Conservation (phyloP, 1,284 basidiomycete genomes). For the Cutaneotrichosporon cavernicola region DNA sequence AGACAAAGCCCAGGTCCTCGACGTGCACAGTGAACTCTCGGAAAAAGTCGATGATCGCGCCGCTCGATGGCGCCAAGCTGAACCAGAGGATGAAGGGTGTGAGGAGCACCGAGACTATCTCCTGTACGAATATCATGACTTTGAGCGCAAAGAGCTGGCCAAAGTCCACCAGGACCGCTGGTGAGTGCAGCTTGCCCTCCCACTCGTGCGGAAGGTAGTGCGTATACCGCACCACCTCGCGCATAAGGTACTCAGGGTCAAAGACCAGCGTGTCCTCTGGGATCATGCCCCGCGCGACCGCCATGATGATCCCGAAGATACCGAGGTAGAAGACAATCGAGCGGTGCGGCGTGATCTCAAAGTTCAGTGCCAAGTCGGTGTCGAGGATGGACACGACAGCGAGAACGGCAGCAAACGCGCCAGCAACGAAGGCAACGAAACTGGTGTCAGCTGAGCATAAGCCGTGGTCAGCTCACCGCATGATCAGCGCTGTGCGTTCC, state of each 20-base stretch:
- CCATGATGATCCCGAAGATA: conserved; percentile 81
- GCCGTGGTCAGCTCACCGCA: conserved; percentile 64
- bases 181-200: conserved; percentile 84
- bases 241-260: conserved; percentile 88
- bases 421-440: conserved; percentile 92
- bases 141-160: conserved; percentile 87
- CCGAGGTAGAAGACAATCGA: conserved; percentile 91
- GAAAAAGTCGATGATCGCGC: conserved; percentile 91
- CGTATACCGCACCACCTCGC: conserved; percentile 85
- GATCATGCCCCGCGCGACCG: conserved; percentile 89
- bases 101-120: conserved; percentile 83
- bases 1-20: conserved; percentile 93
- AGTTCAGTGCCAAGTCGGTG: conserved; percentile 85
- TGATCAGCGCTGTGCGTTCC: conserved; percentile 81
- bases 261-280: conserved; percentile 91
- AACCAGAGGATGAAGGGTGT: conserved; percentile 94
- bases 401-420: conserved; percentile 93
- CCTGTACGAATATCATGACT: conserved; percentile 77
- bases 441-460: conserved; percentile 52
- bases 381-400: conserved; percentile 86
- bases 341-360: conserved; percentile 89
- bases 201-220: conserved; percentile 94
- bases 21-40: conserved; percentile 95
- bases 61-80: conserved; percentile 81
- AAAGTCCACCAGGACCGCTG: conserved; percentile 83